A percentile compares a stretch with the other conserved stretches of the same genome.
These are phyloP conservation scores for Sarocladium strictum DNA, from an alignment of 2,329 filamentous ascomycete genomes.

Conservation along the genomic window DNA sequence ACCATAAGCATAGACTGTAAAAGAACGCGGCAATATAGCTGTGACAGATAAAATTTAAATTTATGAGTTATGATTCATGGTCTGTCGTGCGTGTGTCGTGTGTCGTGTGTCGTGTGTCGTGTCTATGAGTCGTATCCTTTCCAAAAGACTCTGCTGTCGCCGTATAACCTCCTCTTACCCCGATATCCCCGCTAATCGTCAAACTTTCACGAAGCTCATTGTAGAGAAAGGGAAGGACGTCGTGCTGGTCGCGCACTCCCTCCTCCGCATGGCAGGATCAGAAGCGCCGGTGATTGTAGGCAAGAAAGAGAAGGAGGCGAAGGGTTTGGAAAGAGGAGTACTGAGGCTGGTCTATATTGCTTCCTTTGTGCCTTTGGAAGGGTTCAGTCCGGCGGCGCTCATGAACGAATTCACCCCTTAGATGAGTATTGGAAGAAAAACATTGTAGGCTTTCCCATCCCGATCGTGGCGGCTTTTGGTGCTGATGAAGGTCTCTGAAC, in stretches of 20 bases:
- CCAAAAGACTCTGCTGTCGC: not conserved
- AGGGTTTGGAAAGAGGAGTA: conserved; percentile 31
- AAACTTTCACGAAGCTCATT: conserved; percentile 16
- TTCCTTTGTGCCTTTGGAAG: conserved; percentile 23
- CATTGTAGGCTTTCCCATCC: too few species aligned
- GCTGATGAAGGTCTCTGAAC: conserved; percentile 10
- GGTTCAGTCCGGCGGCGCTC: conserved; percentile 19
- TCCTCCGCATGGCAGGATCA: conserved; percentile 33
- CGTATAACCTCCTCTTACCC: not conserved
- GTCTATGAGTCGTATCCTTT: too few species aligned
- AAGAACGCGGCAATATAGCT: not conserved
- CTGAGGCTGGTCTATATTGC: conserved; percentile 28
- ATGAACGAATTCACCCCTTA: conserved; percentile 20
- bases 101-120: not conserved
- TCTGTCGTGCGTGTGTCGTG: too few species aligned
- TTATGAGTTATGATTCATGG: too few species aligned
- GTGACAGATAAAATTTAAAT: not conserved
- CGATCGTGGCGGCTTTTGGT: conserved; percentile 11
- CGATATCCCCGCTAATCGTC: not conserved
- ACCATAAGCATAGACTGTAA: not conserved
- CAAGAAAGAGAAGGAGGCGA: conserved; percentile 23
- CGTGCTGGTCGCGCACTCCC: conserved; percentile 36
- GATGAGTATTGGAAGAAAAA: conserved; percentile 21
- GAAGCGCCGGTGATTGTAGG: conserved; percentile 30
- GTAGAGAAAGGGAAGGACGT: conserved; percentile 31